Base-by-base conservation (phyloP, 306 rosid species). In the Citrullus mucosospermus region DNA sequence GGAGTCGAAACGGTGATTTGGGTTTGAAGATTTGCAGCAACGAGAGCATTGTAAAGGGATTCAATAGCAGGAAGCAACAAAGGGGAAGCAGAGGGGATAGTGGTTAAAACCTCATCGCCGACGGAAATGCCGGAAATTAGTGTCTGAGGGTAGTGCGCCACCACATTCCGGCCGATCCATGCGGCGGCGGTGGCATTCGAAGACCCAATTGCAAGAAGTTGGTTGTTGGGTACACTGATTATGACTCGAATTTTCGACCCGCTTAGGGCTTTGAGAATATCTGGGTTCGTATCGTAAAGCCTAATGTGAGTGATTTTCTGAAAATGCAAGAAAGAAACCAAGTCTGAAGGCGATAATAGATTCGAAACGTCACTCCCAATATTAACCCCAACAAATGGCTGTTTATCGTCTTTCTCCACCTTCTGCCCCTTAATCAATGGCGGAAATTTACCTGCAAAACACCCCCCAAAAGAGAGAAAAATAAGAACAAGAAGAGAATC, bases 101-200 rank as follows among this genome's bases (percentile, higher is more conserved):
- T 86, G 60, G 93, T 91, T 4, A 93, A 76, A 12, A 93, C 93
- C 84, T 93, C 98, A 22, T 93, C 98, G 16, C 98, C 98, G 51
- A 93, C 93, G 22, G 92, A 82, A 77, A 93, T 79, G 18, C 78
- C 90, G 4, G 91, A 38, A 81, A 93, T 90, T 55, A 88, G 87
- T 2, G 98, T 93, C 2, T 68, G 20, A 2, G 98, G 98, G 85
- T 81, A 84, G 87, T 28, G 78, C 68, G 92, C 90, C 77, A 78
- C 90, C 77, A 93, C 88, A 81, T 93, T 90, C 74, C 86, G 84
- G 6, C 78, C 86, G 80, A 93, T 82, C 98, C 97, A 93, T 2
- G 90, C 39, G 39, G 82, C 85, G 51, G 98, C 98, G 32, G 97
- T 93, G 79, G 88, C 51, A 81, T 90, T 89, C 68, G 98, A 93